A percentile compares a stretch with the other conserved stretches of the same genome.
These are phyloP conservation scores for Recurvomyces mirabilis DNA, from an alignment of 495 filamentous ascomycete genomes.

Conservation along the genomic window DNA sequence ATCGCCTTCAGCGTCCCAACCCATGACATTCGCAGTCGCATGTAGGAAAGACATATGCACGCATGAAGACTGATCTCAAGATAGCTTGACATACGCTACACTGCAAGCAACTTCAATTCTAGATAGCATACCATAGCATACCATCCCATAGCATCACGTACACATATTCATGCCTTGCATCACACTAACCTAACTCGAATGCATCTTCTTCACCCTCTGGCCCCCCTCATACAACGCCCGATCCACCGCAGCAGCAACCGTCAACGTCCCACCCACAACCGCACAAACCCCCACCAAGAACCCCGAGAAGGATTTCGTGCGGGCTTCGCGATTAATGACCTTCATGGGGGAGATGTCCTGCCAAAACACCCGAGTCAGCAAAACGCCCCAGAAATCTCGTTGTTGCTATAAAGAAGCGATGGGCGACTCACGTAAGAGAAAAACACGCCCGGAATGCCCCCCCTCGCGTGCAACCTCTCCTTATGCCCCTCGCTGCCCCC, in stretches of 20 bases:
- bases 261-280: conserved; percentile 87
- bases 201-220: conserved; percentile 75
- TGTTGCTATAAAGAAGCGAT: too few relatives aligned
- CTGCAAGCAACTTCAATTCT: too few relatives aligned
- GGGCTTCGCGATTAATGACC: conserved; percentile 90
- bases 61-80: too few relatives aligned
- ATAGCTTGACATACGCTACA: too few relatives aligned
- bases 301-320: conserved; percentile 72
- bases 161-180: too few relatives aligned
- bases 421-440: conserved; percentile 76
- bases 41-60: too few relatives aligned
- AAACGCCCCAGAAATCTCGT: too few relatives aligned
- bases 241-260: conserved; percentile 88
- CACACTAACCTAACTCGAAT: conserved; percentile 36
- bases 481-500: conserved; percentile 77
- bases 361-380: not conserved
- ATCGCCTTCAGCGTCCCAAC: too few relatives aligned
- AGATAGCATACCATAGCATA: too few relatives aligned
- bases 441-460: conserved; percentile 94
- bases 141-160: too few relatives aligned
- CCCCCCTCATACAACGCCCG: conserved; percentile 82
- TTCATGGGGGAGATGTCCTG: conserved; percentile 99
- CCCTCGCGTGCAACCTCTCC: conserved; percentile 75
- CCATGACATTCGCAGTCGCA: too few relatives aligned
- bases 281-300: conserved; percentile 93